Evolutionary conservation across 176 grass and related monocot species (phyloP), one percentile per base, ranked within the genome.

Genomic region (Tillandsia fasciculata): DNA sequence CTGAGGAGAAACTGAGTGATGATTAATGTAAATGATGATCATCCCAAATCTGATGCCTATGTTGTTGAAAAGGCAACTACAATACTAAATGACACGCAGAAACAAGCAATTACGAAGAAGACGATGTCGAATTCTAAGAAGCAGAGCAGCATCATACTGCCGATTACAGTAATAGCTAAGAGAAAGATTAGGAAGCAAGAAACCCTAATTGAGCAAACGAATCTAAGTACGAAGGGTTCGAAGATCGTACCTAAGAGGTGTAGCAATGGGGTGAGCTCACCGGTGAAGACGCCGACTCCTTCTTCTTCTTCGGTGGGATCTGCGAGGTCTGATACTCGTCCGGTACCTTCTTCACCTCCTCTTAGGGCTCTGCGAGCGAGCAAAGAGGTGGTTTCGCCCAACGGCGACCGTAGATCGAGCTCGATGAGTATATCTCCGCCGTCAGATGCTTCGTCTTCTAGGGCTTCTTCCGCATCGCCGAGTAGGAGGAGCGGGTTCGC

Each of bases 271-370:
- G 5, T 42, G 33, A 42, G 33, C 33, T 42, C 33, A 42, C 4
- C 33, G 33, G 33, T 42, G 33, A 42, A 42, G 33, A 42, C 33
- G 33, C 33, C 33, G 33, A 42, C 33, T 42, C 33, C 4, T 42
- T n/a, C n/a, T 51, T 51, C 66, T 48, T 68, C 33, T 42, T 42
- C 33, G 33, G 33, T 42, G 33, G 33, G 33, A 42, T 42, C 33
- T 42, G 33, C 33, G 33, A 42, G 33, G 33, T 42, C 33, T 7
- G 7, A 6, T 42, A 42, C 78, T 87, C 76, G 52, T 50, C 53
- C 84, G 84, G 79, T 65, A 78, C 74, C 70, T 86, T 78, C 70
- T 86, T 78, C 53, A 68, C 83, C 64, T 20, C 49, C 71, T 69
- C 50, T 68, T 67, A 11, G 66, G 54, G 33, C 33, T 42, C 33